Base-by-base conservation (phyloP, 108 stramenopile genomes). In the Cyclotella baltica region DNA sequence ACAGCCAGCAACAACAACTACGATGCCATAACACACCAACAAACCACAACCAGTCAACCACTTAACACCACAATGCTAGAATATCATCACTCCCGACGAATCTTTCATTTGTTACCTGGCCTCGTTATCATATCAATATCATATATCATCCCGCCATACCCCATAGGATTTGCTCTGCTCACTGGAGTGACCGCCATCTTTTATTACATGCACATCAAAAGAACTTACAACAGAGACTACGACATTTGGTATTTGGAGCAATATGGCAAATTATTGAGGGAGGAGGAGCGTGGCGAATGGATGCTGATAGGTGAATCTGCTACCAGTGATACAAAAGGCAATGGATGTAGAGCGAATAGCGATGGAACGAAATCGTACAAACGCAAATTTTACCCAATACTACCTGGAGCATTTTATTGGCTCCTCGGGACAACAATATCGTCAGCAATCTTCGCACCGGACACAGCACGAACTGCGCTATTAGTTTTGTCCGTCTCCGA, bases 371-470 rank as follows among this genome's bases (percentile, higher is more conserved):
- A 27, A 23, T 43, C n/a, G n/a, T n/a, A 43, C 36, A 34, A 31
- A 50, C n/a, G 72, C 23, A 80, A 40, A 68, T 31, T 51, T 15
- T 23, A 3, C n/a, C 81, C 83, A 15, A 38, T 59, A 6, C 50
- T 78, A 8, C 78, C 83, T 10, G 83, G 83, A 22, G 83, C 83
- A 50, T 83, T 83, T 55, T 83, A 83, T 30, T 83, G 78, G 33
- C 78, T 83, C 11, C 68, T 83, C 23, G 83, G 83, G 16, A 55
- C 67, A 1, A 35, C 75, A 16, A 1, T 76, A 1, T 51, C 64
- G 0, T 56, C 75, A 20, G 35, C 59, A 18, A 50, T 76, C 11
- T 83, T 72, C 64, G 22, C 70, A 6, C 22, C 43, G 20, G 33
- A 30, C 30, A 57, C 53, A 34, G 75, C 75, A 56, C 81, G 75